phyloP scores from a whole-genome alignment of 2,329 filamentous ascomycete species.

The Apiospora saccharicola region DNA sequence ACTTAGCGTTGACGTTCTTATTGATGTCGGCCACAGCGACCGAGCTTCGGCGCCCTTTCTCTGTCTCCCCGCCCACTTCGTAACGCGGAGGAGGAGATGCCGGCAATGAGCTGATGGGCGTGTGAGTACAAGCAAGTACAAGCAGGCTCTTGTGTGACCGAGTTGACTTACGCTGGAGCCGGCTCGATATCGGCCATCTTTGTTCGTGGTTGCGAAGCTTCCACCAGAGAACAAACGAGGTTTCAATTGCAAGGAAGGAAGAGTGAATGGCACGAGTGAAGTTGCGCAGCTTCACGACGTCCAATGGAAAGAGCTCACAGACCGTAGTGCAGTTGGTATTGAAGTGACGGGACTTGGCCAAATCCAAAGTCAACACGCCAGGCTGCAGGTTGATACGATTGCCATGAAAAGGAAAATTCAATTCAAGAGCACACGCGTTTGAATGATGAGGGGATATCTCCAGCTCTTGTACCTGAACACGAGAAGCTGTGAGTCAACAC shows the following conservation, averaged over 20 bases:
- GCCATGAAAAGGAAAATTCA: neutral
- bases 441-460: neutral
- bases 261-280: neutral
- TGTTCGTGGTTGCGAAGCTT: neutral
- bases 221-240: neutral
- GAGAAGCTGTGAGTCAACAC: neutral
- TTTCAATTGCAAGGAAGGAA: neutral
- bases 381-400: neutral
- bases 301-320: neutral
- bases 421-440: neutral
- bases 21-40: constrained; percentile 51
- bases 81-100: neutral
- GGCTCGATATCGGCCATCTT: constrained; percentile 10
- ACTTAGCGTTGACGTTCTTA: constrained; percentile 56
- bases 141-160: neutral
- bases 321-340: neutral
- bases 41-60: constrained; percentile 45
- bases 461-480: constrained; percentile 2
- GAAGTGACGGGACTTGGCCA: neutral
- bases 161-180: constrained; percentile 5
- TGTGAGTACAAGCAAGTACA: neutral
- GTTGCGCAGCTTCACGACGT: neutral
- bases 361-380: neutral
- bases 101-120: neutral
- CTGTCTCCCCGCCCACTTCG: constrained; percentile 28